phyloP scores from a whole-genome alignment of 306 rosid species.

The Psophocarpus tetragonolobus region DNA sequence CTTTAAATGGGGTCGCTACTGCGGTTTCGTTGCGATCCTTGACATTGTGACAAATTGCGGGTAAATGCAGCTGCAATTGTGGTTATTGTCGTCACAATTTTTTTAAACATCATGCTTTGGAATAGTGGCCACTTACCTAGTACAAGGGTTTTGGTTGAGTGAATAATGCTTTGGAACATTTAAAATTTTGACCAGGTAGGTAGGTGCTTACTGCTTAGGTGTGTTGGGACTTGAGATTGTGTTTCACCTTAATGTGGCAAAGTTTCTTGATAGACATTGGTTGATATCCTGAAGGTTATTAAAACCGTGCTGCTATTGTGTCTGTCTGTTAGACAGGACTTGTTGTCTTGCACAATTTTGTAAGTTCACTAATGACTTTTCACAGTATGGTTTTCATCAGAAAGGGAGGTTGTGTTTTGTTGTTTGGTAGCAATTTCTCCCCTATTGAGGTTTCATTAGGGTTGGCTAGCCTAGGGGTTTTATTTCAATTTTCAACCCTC shows the following conservation, averaged over 20 bases:
- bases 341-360: background rate
- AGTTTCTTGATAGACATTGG: conserved; percentile 7
- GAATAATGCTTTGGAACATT: conserved; percentile 21
- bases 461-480: background rate
- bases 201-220: no score
- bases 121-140: background rate
- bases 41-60: background rate
- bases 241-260: conserved; percentile 9
- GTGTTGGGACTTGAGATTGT: conserved; percentile 29
- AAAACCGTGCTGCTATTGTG: conserved; percentile 1
- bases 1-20: background rate
- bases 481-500: background rate
- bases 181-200: conserved; percentile 19
- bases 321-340: background rate
- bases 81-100: background rate
- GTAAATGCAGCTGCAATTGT: background rate
- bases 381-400: background rate
- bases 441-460: background rate
- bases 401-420: conserved; percentile 1
- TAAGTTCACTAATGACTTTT: conserved; percentile 4
- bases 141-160: conserved; percentile 32
- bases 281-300: conserved; percentile 5
- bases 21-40: background rate
- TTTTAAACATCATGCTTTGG: conserved; percentile 1
- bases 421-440: background rate